Conservation (phyloP, 345 rosid species). For the Salix caprea region DNA sequence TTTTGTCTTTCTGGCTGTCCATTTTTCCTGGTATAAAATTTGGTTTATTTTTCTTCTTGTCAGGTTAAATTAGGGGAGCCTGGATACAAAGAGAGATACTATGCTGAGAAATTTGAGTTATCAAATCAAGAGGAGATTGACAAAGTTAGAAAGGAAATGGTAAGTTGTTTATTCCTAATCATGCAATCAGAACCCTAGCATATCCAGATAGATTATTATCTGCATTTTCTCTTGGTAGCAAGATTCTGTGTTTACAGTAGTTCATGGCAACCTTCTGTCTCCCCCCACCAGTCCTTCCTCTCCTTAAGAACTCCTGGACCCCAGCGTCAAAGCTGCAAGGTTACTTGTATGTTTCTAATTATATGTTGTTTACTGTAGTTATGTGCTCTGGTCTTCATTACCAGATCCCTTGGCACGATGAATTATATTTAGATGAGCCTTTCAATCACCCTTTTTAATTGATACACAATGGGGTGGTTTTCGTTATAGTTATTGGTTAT, state of each 20-base stretch:
- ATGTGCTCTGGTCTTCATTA: neutral
- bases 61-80: constrained; percentile 95
- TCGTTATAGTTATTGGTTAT: neutral
- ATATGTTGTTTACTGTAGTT: neutral
- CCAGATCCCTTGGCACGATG: neutral
- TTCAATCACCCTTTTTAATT: neutral
- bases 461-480: neutral
- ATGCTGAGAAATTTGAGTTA: constrained; percentile 70
- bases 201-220: neutral
- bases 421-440: neutral
- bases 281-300: neutral
- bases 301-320: neutral
- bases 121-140: constrained; percentile 59
- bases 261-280: neutral
- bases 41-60: neutral
- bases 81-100: constrained; percentile 91
- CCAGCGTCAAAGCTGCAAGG: neutral
- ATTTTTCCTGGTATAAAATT: neutral
- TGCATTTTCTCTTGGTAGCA: neutral
- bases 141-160: constrained; percentile 63
- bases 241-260: neutral
- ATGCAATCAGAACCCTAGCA: neutral
- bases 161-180: constrained; percentile 35
- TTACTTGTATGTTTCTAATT: neutral
- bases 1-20: neutral